Base-by-base conservation (phyloP, 176 grass and related monocot species). In the Cenchrus americanus region DNA sequence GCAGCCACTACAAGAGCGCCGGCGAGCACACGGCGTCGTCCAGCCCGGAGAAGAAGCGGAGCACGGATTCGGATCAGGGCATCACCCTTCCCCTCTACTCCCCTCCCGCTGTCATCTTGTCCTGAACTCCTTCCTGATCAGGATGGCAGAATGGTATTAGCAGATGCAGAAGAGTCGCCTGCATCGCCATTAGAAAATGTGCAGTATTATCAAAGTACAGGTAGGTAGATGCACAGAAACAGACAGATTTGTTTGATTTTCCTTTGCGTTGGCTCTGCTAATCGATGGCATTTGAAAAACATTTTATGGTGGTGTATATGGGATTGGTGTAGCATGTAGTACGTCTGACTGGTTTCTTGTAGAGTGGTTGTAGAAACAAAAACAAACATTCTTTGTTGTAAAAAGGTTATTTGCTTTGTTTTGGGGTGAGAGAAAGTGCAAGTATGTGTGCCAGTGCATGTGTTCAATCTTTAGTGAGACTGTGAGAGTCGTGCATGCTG, bases 71-170 rank as follows among this genome's bases (percentile, higher is more conserved):
- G 14, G 78, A 54, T 13, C 77, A 86, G 54, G 71, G 43, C 27
- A 55, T 89, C 27, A 55, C 87, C 19, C 17, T 62, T 26, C 83
- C 90, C 18, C 9, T 90, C 15, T 75, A 53, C 76, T 85, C 87
- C 4, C 40, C 83, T 37, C 34, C 34, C 34, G 34, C 34, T 1
- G 59, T 79, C 46, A 80, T 90, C 64, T 18, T 89, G 24, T 87
- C 86, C 44, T 94, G 75, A 91, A 73, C 21, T 37, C 34, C 34
- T 81, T 42, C 68, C 7, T 58, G 42, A 46, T 17, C n/a, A 3
- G 44, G 3, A n/a, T 21, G n/a, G 19, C 19, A 58, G 55, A 18
- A 21, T 57, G 55, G n/a, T 44, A 44, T 44, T 58, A 58, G 55
- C 55, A 58, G 19, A n/a, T 71, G 70, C 70, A 52, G 70, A 52